These are phyloP conservation scores for Cystoderma amianthinum DNA, from an alignment of 768 basidiomycete genomes.

Conservation along the genomic window DNA sequence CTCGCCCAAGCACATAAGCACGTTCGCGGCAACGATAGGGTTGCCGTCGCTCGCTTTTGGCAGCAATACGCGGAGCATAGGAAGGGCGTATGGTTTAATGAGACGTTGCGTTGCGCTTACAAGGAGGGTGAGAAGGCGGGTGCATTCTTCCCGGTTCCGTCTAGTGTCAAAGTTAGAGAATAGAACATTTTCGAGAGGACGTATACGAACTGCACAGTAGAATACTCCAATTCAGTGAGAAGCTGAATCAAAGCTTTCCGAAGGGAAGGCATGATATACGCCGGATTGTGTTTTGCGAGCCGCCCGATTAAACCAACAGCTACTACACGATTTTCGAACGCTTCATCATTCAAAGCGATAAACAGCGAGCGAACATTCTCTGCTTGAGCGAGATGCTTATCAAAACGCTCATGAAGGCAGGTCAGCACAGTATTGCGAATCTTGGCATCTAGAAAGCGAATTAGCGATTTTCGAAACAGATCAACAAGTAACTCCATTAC, in stretches of 20 bases:
- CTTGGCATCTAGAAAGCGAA: slow-evolving; percentile 44
- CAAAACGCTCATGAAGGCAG: slow-evolving; percentile 87
- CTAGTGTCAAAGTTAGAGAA: slow-evolving; percentile 31
- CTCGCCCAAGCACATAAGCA: slow-evolving; percentile 92
- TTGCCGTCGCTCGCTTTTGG: slow-evolving; percentile 84
- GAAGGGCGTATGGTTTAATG: slow-evolving; percentile 92
- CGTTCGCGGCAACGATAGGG: slow-evolving; percentile 84
- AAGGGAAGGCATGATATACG: slow-evolving; percentile 96
- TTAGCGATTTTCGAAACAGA: slow-evolving; percentile 1
- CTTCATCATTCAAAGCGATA: slow-evolving; percentile 95
- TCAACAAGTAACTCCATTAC: slow-evolving; percentile 30
- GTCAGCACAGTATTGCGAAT: slow-evolving; percentile 86
- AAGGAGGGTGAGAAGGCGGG: slow-evolving; percentile 80
- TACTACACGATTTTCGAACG: slow-evolving; percentile 88
- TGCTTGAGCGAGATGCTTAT: slow-evolving; percentile 94
- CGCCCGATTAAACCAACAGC: slow-evolving; percentile 90
- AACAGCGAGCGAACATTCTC: slow-evolving; percentile 98
- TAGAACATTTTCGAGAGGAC: neutral
- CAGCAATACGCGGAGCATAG: slow-evolving; percentile 89
- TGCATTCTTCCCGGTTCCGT: slow-evolving; percentile 87
- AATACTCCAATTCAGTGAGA: slow-evolving; percentile 94
- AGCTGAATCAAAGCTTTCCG: slow-evolving; percentile 94
- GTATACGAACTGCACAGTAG: slow-evolving; percentile 49
- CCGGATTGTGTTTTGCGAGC: slow-evolving; percentile 91
- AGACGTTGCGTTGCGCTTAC: slow-evolving; percentile 89